Evolutionary conservation across 352 stramenopile genomes (phyloP).

Genomic region (Phytophthora pisi): DNA sequence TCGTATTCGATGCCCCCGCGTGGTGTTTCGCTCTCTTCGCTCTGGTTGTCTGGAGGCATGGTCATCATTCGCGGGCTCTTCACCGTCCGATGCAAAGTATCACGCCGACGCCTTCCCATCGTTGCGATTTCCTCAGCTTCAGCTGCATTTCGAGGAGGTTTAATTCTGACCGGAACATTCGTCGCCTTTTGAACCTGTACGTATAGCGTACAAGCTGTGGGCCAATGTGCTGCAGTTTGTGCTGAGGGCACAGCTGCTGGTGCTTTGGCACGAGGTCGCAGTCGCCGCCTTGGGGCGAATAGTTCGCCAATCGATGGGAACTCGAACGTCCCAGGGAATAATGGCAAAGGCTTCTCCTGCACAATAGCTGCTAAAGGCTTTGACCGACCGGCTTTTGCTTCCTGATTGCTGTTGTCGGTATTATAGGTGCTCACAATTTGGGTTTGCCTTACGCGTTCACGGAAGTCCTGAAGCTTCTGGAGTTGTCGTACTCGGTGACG

Average conservation of each 20-base stretch:
- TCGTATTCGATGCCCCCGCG: constrained; percentile 30
- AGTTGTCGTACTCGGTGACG: constrained; percentile 50
- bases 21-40: constrained; percentile 26
- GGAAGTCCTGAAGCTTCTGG: constrained; percentile 69
- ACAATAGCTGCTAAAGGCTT: constrained; percentile 70
- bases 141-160: constrained; percentile 11
- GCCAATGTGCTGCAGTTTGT: constrained; percentile 47
- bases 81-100: constrained; percentile 27
- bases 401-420: constrained; percentile 19
- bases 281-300: constrained; percentile 56
- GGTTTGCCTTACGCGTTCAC: constrained; percentile 51
- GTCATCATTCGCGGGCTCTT: constrained; percentile 26
- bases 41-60: constrained; percentile 1
- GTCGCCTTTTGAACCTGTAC: constrained; percentile 82
- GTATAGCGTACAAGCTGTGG: constrained; percentile 73
- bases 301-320: constrained; percentile 58
- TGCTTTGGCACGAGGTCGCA: constrained; percentile 51
- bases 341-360: constrained; percentile 83
- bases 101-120: constrained; percentile 17
- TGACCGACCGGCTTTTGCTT: constrained; percentile 25
- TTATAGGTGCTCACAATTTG: constrained; percentile 37
- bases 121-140: constrained; percentile 22
- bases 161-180: constrained; percentile 75
- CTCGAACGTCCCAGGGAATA: constrained; percentile 74
- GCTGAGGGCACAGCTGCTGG: constrained; percentile 13